Base-by-base conservation (phyloP, 2,329 filamentous ascomycete genomes). In the Fusarium paranaense region DNA sequence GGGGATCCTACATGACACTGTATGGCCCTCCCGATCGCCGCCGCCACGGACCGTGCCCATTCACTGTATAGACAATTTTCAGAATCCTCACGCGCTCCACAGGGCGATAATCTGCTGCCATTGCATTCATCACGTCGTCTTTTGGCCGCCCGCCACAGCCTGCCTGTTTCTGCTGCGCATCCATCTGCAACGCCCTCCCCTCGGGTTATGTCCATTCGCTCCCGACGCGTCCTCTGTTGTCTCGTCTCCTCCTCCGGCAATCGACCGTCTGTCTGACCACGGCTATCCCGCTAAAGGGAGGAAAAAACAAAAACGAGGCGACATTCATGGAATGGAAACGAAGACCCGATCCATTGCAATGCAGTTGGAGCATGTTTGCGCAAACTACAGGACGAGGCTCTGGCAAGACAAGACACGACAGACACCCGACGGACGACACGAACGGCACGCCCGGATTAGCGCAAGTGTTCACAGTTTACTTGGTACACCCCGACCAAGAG, bases 11-110 rank as follows among this genome's bases (percentile, higher is more conserved):
- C 37, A 63, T 68, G 45, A 14, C 58, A 78, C 77, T 68, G 76
- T 78, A 35, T 3, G 2, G 4, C 11, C 33, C 45, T 47, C 40
- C 20, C 7, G 6, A 7, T 14, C 1, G 16, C 22, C 25, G 11
- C 30, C 18, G 30, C 37, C 22, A 10, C n/a, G 13, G 47, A 63
- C 75, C 56, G 76, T 78, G 63, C 30, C 18, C 22, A 33, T 22
- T 45, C 59, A 78, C 77, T 77, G 77, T 78, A 77, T 78, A 78
- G 77, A 74, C 70, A 77, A 78, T 67, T 67, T 65, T 72, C 40
- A 77, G 65, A 58, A 75, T 54, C 71, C 66, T 76, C 69, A 75
- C 60, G 69, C 71, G 69, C 70, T 78, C 76, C 75, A 78, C 77
- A 70, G 58, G 66, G 67, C 67, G 66, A 68, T 71, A 77, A 78